Evolutionary conservation across 1,139 yeast species (phyloP), one percentile per base, ranked within the genome.

Genomic region (Saccharomyces hybrid): DNA sequence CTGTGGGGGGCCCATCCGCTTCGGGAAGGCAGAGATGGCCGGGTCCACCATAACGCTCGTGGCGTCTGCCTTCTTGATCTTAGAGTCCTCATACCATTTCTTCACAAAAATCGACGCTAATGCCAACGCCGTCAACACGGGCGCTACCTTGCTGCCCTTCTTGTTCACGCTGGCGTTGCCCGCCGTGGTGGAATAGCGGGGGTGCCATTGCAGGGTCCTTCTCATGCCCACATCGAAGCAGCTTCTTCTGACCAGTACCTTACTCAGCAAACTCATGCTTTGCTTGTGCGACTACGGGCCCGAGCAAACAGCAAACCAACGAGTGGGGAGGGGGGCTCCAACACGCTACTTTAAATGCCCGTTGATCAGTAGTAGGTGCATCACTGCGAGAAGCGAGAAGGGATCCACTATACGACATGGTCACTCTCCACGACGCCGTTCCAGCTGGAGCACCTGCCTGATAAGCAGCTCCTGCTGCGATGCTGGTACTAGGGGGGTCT

Each of bases 11-110:
- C 49, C 49, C 32, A 58, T 29, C n/a, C 42, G 26, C 3, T 68
- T 62, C 1, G 85, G 83, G 56, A 82, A 80, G 3, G 84, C 76
- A 46, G 74, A 73, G 28, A 82, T 75, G 0, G 78, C 69, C 2
- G 75, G 68, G 62, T 80, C 84, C 2, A 82, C 83, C 3, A 11
- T 23, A 8, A 51, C 53, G 42, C 47, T 49, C n/a, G 61, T 79
- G 29, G 42, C 32, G 16, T 49, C 52, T n/a, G 34, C 34, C 32
- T 49, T 46, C 14, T 49, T 28, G 25, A 38, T 38, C 25, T 38
- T 9, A 5, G 42, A 38, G 23, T 8, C 23, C 5, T 38, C 42
- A 4, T 38, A 38, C 42, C 42, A 38, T 5, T 38, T 38, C 23
- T 38, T 38, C 13, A 9, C 42, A 9, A 38, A 38, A 3, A 38